Percentiles rank a stretch among this genome's conserved stretches.
These are phyloP conservation scores for Arthrocladium fulminans DNA, from an alignment of 2,329 filamentous ascomycete genomes.

Conservation along the genomic window DNA sequence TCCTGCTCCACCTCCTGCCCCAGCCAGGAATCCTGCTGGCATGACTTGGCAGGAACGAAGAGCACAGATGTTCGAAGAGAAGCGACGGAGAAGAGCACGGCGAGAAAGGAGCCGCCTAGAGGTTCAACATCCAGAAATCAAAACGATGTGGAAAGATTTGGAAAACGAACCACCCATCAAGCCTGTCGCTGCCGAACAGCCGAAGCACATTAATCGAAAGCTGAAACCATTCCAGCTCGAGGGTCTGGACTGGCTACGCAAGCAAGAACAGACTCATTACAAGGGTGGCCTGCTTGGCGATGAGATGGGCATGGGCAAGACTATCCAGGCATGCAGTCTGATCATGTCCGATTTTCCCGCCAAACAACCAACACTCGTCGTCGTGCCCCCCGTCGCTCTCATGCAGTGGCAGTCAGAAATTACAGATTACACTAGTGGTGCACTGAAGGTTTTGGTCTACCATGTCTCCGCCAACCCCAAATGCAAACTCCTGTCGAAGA, in stretches of 20 bases:
- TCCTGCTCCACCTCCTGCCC: not conserved
- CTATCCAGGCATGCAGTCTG: conserved; percentile 92
- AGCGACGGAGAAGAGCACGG: conserved; percentile 23
- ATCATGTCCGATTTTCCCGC: conserved; percentile 96
- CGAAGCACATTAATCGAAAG: conserved; percentile 65
- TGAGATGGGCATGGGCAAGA: conserved; percentile 98
- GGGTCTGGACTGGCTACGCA: conserved; percentile 87
- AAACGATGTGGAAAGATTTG: conserved; percentile 76
- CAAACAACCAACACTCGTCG: conserved; percentile 70
- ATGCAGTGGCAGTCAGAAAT: conserved; percentile 93
- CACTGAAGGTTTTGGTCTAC: conserved; percentile 80
- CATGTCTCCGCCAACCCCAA: conserved; percentile 73
- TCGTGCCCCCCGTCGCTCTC: conserved; percentile 84
- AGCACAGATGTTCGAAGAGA: not conserved
- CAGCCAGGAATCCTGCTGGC: not conserved
- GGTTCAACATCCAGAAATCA: conserved; percentile 64
- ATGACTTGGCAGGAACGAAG: conserved; percentile 6
- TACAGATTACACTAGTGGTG: conserved; percentile 70
- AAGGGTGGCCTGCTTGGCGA: conserved; percentile 87
- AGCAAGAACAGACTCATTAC: conserved; percentile 77
- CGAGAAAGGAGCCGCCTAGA: conserved; percentile 62
- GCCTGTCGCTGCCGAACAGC: conserved; percentile 58
- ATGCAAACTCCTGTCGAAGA: conserved; percentile 64
- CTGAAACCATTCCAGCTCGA: conserved; percentile 92
- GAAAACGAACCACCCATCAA: conserved; percentile 59